Base-by-base conservation (phyloP, 1,139 yeast species). In the Geotrichum aggregatum region DNA sequence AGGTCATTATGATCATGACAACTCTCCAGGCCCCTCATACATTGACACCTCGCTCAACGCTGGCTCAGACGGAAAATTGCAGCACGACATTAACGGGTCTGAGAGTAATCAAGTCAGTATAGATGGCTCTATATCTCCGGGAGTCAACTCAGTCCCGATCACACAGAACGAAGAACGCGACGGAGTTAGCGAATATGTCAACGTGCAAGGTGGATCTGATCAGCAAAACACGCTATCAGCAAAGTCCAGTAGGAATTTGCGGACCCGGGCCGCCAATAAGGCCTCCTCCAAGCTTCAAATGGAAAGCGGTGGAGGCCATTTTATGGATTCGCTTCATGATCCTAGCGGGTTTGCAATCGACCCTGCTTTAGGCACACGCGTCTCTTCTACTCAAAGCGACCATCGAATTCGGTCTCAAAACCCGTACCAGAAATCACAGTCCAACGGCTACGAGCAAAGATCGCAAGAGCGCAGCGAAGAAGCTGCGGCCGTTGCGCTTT, bases 321-420 rank as follows among this genome's bases (percentile, higher is more conserved):
- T 43, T 31, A 43, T 43, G 30, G 39, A 31, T 10, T 43, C 47
- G 14, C 34, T 43, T n/a, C 38, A 43, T 19, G 38, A 47, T 16
- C 46, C 34, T 7, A 48, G 31, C 31, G 56, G 49, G 21, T 55
- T 49, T 48, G 55, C 56, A n/a, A 55, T 55, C 39, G 58, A 55
- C 41, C 58, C 58, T 16, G 52, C 55, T 11, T 34, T 55, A 26
- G 55, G 56, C 14, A 14, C 41, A 24, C 43, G 34, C 43, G 40
- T 33, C 14, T 24, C 34, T 13, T 10, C 24, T 6, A 19, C 35
- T n/a, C 31, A 44, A 34, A 19, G 33, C n/a, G 31, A 44, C 21
- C 21, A 13, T 11, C 41, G 13, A 42, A 24, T 18, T 13, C 47
- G 31, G 2, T 30, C 36, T 8, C 26, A 33, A 16, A 31, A 28